Base-by-base conservation (phyloP, 2,329 filamentous ascomycete species). In the Tolypocladium nubicola region DNA sequence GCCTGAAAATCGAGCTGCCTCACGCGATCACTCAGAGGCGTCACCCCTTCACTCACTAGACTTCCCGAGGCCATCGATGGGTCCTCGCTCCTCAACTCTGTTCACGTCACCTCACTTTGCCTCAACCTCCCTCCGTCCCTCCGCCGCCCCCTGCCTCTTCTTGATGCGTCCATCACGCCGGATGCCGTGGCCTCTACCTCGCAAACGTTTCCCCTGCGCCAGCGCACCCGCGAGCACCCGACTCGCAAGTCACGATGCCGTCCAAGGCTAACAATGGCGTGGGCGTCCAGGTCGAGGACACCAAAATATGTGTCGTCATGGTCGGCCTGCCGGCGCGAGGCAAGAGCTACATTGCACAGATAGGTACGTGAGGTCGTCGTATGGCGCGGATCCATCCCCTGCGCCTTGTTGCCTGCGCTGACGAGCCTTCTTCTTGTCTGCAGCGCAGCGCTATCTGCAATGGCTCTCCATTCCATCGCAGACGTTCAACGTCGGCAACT, bases 241-340 rank as follows among this genome's bases (percentile, higher is more conserved):
- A 39, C 59, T 45, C 49, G 38, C 40, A 38, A 40, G 52, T 60
- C 61, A 70, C 61, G 54, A 80, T 80, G 77, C 71, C 76, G 63
- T 73, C 72, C 61, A 75, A 67, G 59, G 63, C 67, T 70, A 76
- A 79, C 78, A 86, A 86, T 71, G 85, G 87, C 64, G 76, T 83
- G 66, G 88, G 87, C 68, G 82, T 92, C 63, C 88, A 96, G 89
- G 89, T 89, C 66, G 93, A 97, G 79, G 91, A 97, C 74, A 93
- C 90, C 60, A 90, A 89, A 73, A 95, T 99, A 77, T 97, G 93
- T 73, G 92, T 99, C 62, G 91, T 99, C 67, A 97, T 99, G 94
- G 94, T 99, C 60, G 94, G 94, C 64, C 80, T 99, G 70, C 94
- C 94, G 57, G 94, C 94, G 60, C 82, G 94, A 65, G 94, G 94